Evolutionary conservation across 257 asterid species (phyloP).

Genomic region (Primulina huaijiensis): DNA sequence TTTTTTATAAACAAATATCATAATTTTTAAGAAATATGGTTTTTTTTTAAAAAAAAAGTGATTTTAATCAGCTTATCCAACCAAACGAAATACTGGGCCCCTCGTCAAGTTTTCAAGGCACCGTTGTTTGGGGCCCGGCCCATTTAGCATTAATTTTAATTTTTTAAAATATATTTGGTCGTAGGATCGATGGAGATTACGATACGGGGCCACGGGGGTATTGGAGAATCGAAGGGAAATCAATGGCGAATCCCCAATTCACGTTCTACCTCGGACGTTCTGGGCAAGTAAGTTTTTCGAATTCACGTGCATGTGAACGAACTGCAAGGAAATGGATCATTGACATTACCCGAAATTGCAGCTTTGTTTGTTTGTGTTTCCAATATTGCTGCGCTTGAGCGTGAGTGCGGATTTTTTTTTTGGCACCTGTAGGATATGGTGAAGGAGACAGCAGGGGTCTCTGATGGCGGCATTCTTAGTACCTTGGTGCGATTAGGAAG

Average conservation of each 20-base stretch:
- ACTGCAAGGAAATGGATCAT: slow-evolving; percentile 4
- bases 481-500: slow-evolving; percentile 32
- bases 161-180: neutral
- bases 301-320: neutral
- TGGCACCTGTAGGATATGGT: slow-evolving; percentile 44
- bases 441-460: slow-evolving; percentile 36
- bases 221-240: neutral
- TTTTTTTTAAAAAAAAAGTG: no score
- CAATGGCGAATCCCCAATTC: slow-evolving; percentile 51
- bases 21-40: no score
- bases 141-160: no score
- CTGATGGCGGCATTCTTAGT: slow-evolving; percentile 26
- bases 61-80: no score
- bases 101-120: no score
- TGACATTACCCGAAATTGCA: neutral
- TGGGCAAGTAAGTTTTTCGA: slow-evolving; percentile 47
- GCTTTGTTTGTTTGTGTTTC: neutral
- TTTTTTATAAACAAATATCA: no score
- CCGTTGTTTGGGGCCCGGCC: no score
- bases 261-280: slow-evolving; percentile 66
- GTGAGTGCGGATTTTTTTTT: no score
- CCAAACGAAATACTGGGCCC: no score
- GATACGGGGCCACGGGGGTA: no score
- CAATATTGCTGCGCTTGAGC: neutral
- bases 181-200: neutral